Percentiles rank a stretch among this genome's conserved stretches.
Conservation (phyloP, 208 protist genomes). For the Leishmania major region DNA sequence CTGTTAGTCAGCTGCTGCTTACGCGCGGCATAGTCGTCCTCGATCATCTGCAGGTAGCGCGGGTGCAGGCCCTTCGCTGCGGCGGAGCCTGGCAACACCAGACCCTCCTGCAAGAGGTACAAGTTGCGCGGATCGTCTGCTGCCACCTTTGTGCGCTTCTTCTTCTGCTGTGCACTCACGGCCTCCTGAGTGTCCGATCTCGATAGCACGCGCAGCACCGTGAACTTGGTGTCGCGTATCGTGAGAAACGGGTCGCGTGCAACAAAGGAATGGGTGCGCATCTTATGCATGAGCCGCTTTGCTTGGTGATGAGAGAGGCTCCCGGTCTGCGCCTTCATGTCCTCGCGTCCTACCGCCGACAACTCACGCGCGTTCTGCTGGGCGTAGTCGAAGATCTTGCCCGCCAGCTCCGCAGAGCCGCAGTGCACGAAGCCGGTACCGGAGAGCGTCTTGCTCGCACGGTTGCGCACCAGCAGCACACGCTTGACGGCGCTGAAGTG, state of each 20-base stretch:
- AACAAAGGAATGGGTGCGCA: constrained; percentile 65
- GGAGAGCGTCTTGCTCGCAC: constrained; percentile 61
- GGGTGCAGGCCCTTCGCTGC: constrained; percentile 81
- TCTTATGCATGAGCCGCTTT: constrained; percentile 79
- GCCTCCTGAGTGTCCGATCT: constrained; percentile 84
- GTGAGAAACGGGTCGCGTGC: constrained; percentile 83
- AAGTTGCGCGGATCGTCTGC: constrained; percentile 90
- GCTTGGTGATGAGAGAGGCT: constrained; percentile 82
- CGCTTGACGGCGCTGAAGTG: constrained; percentile 79
- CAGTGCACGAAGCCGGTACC: constrained; percentile 91
- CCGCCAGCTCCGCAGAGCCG: constrained; percentile 57
- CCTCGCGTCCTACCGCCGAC: constrained; percentile 58
- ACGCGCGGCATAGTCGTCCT: constrained; percentile 80
- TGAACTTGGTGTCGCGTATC: constrained; percentile 85
- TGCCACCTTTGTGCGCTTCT: constrained; percentile 89
- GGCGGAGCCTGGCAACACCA: constrained; percentile 75
- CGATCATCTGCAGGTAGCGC: constrained; percentile 85
- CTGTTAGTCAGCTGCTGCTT: constrained; percentile 88
- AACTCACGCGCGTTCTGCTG: constrained; percentile 90
- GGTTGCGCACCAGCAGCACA: constrained; percentile 87
- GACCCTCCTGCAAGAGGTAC: constrained; percentile 88
- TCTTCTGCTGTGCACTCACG: constrained; percentile 76
- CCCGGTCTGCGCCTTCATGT: constrained; percentile 71
- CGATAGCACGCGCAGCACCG: constrained; percentile 81
- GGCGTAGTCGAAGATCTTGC: constrained; percentile 79